phyloP scores from a whole-genome alignment of 169 alveolate species.

The Eimeria tenella region DNA sequence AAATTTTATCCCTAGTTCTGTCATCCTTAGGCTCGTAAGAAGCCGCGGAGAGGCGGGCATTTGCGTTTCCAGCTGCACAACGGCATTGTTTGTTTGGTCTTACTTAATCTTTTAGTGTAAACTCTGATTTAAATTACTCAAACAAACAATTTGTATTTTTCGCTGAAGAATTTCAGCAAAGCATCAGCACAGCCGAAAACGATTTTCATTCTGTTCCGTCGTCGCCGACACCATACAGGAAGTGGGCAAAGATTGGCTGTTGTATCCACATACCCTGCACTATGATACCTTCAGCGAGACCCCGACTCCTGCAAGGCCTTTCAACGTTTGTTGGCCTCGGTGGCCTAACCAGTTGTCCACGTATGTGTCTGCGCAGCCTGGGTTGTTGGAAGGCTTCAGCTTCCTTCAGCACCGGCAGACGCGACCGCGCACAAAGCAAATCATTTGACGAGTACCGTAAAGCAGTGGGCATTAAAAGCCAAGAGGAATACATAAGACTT shows the following conservation, averaged over 20 bases:
- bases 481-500: conserved; percentile 79
- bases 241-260: neutral
- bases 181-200: neutral
- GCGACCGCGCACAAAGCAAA: neutral
- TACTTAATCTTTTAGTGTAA: neutral
- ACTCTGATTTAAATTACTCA: neutral
- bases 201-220: too few species aligned
- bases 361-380: neutral
- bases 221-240: too few species aligned
- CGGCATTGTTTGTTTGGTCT: too few species aligned
- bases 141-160: neutral
- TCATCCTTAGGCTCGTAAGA: too few species aligned
- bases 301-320: neutral
- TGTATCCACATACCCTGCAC: neutral
- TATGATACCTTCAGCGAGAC: neutral
- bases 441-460: conserved; percentile 47
- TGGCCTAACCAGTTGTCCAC: neutral
- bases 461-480: neutral
- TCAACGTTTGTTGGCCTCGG: neutral
- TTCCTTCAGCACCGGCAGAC: neutral
- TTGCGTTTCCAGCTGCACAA: too few species aligned
- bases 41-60: too few species aligned
- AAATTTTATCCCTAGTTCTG: too few species aligned
- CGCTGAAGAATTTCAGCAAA: neutral
- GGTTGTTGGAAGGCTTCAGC: neutral